These are phyloP conservation scores for Coemansia interrupta DNA, from an alignment of 192 early-diverging fungal genomes.

Conservation along the genomic window DNA sequence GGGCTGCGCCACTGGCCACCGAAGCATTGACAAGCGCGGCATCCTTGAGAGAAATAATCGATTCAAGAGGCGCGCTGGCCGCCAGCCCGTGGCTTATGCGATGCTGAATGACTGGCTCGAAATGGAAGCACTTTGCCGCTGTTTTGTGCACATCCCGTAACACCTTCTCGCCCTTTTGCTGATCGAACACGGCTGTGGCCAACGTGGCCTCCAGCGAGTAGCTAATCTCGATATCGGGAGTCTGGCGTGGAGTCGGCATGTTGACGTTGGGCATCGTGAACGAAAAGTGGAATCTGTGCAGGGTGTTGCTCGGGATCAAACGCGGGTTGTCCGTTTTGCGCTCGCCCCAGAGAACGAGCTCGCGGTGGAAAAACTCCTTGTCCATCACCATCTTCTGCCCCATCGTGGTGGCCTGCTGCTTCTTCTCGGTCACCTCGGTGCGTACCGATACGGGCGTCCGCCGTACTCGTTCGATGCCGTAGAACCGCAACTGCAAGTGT, in stretches of 20 bases:
- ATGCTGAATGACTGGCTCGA: conserved; percentile 49
- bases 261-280: conserved; percentile 55
- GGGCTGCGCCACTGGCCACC: background rate
- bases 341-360: conserved; percentile 50
- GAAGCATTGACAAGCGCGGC: conserved; percentile 6
- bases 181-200: conserved; percentile 32
- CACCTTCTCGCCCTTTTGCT: conserved; percentile 28
- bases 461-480: conserved; percentile 49
- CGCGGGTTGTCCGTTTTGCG: conserved; percentile 24
- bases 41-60: conserved; percentile 36
- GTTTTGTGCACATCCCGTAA: conserved; percentile 46
- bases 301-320: conserved; percentile 29
- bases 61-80: conserved; percentile 27
- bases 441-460: conserved; percentile 36
- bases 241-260: conserved; percentile 52
- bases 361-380: conserved; percentile 53
- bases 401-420: conserved; percentile 43
- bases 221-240: conserved; percentile 49
- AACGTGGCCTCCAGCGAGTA: conserved; percentile 48
- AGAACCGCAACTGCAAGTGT: conserved; percentile 42
- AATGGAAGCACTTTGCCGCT: conserved; percentile 30
- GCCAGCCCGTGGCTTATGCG: conserved; percentile 19
- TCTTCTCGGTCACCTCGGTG: conserved; percentile 23
- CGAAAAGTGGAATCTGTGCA: conserved; percentile 52
- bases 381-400: conserved; percentile 49